phyloP scores from a whole-genome alignment of 805 yeast species.

The Cyberlindnera euphorbiiphila region DNA sequence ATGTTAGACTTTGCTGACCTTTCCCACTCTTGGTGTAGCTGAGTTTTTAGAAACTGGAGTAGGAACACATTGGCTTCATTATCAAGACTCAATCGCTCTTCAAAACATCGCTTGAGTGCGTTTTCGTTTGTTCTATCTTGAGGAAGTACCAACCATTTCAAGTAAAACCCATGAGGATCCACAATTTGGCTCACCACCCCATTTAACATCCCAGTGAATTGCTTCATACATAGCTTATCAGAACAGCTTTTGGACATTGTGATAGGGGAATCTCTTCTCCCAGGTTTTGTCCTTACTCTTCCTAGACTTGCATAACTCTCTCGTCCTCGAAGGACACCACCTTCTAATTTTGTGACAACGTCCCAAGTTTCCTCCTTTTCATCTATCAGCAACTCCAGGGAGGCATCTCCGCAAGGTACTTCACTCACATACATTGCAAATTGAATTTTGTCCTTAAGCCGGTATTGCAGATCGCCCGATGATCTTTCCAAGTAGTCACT shows the following conservation, averaged over 20 bases:
- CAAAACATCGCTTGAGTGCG: slow-evolving; percentile 20
- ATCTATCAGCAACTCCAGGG: slow-evolving; percentile 46
- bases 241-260: slow-evolving; percentile 84
- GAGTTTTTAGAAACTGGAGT: slow-evolving; percentile 10
- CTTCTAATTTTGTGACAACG: slow-evolving; percentile 12
- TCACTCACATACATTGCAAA: slow-evolving; percentile 67
- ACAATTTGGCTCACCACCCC: slow-evolving; percentile 37
- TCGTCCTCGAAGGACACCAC: slow-evolving; percentile 54
- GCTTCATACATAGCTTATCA: slow-evolving; percentile 72
- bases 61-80: background rate
- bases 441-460: slow-evolving; percentile 36
- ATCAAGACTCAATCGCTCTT: slow-evolving; percentile 9
- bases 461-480: background rate
- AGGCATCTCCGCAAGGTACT: slow-evolving; percentile 89
- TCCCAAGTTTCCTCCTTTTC: slow-evolving; percentile 26
- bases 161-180: slow-evolving; percentile 32
- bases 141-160: slow-evolving; percentile 51
- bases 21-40: slow-evolving; percentile 14
- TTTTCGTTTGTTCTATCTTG: slow-evolving; percentile 22
- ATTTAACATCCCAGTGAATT: slow-evolving; percentile 51
- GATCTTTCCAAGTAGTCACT: slow-evolving; percentile 14
- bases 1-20: slow-evolving; percentile 2
- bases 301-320: slow-evolving; percentile 54
- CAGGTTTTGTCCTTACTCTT: slow-evolving; percentile 86
- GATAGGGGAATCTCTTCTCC: slow-evolving; percentile 70